A percentile compares a stretch with the other conserved stretches of the same genome.
These are phyloP conservation scores for Ilex paraguariensis DNA, from an alignment of 305 asterid genomes.

Conservation along the genomic window DNA sequence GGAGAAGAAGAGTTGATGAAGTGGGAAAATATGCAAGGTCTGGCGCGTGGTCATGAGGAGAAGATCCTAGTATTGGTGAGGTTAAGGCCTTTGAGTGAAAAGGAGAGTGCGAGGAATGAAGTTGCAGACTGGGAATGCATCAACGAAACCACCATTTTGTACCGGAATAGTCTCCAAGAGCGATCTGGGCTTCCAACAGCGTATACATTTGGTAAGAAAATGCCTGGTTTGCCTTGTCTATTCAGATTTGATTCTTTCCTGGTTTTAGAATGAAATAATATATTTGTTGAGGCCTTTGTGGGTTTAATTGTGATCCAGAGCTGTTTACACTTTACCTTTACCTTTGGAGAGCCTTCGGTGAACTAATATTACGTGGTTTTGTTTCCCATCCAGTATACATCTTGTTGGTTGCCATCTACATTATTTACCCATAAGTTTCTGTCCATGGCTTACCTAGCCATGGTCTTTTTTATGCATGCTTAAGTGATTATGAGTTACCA, in stretches of 20 bases:
- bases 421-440: no score
- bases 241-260: slow-evolving; percentile 4
- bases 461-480: no score
- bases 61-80: slow-evolving; percentile 89
- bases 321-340: no score
- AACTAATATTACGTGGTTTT: no score
- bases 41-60: slow-evolving; percentile 50
- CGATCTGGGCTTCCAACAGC: slow-evolving; percentile 86
- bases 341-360: no score
- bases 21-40: slow-evolving; percentile 74
- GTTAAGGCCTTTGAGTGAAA: slow-evolving; percentile 87
- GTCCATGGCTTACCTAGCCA: no score
- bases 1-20: slow-evolving; percentile 70
- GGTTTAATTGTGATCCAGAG: no score
- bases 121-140: slow-evolving; percentile 98
- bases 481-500: no score
- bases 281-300: neutral
- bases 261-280: neutral
- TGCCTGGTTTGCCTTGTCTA: neutral
- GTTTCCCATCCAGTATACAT: no score
- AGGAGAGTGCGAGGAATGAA: slow-evolving; percentile 65
- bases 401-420: no score
- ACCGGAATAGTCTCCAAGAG: slow-evolving; percentile 90
- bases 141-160: slow-evolving; percentile 77
- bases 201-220: slow-evolving; percentile 73